Conservation (phyloP, 257 asterid genomes). For the Gynochthodes officinalis region DNA sequence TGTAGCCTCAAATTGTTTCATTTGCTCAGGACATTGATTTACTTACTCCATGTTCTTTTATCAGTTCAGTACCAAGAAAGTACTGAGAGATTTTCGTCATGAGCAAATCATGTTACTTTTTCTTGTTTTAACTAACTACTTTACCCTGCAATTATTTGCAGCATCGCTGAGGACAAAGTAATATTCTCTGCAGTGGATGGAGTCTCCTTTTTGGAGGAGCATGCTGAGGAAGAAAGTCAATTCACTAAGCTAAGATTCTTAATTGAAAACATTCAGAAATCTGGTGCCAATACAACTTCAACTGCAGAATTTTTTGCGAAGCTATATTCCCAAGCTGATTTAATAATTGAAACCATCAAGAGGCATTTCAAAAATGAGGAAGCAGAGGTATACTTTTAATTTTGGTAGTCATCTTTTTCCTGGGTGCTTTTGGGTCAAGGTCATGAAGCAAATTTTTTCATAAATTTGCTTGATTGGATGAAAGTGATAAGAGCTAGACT, state of each 20-base stretch:
- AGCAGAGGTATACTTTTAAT: constrained; percentile 32
- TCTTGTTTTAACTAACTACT: neutral
- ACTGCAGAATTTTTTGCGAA: constrained; percentile 40
- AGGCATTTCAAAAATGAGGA: constrained; percentile 41
- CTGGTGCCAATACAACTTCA: constrained; percentile 41
- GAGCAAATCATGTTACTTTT: neutral
- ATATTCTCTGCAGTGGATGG: constrained; percentile 50
- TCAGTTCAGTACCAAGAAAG: neutral
- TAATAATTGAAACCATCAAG: constrained; percentile 40
- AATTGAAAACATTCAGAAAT: constrained; percentile 39
- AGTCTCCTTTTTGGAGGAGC: constrained; percentile 41
- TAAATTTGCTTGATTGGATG: neutral
- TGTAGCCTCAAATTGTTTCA: neutral
- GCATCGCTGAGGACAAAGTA: constrained; percentile 47
- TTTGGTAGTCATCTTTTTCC: neutral
- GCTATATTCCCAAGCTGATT: constrained; percentile 45
- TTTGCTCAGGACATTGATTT: neutral
- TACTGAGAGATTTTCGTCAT: neutral
- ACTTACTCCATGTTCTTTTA: neutral
- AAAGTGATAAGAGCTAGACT: neutral
- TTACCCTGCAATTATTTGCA: constrained; percentile 17
- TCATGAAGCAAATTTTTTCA: neutral
- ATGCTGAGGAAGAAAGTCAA: constrained; percentile 44
- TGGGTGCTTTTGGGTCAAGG: neutral
- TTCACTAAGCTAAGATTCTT: constrained; percentile 40